Base-by-base conservation (phyloP, 2,329 filamentous ascomycete species). In the Hypoxylon sp. region DNA sequence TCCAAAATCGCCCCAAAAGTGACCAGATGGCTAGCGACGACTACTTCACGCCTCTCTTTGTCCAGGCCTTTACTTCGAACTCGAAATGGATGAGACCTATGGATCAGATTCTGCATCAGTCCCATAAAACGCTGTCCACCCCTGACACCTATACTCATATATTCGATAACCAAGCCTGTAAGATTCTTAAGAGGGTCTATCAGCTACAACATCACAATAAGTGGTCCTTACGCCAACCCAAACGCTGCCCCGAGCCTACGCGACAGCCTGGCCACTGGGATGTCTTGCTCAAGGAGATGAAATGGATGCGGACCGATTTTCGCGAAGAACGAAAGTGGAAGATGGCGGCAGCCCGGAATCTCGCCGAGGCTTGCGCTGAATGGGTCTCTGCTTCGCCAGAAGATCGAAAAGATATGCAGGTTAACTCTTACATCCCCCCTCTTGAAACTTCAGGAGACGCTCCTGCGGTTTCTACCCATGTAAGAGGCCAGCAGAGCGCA, bases 271-370 rank as follows among this genome's bases (percentile, higher is more conserved):
- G 88, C 2, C 93, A 97, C 62, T 90, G 87, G 82, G 94, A 99
- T 72, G 81, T 93, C 42, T 71, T 97, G 46, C 75, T 99, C 21
- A 83, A 91, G 61, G 92, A 99, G 74, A 90, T 93, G 82, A 96
- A 92, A 70, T 97, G 93, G 93, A 95, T 99, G 90, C 84, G 92
- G 40, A 97, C 91, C 1, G 94, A 99, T 71, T 97, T 97, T 66
- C 83, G 89, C 41, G 90, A 97, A 71, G 94, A 97, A 70, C 79
- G 91, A 29, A 96, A 96, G 69, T 96, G 92, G 91, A 97, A 97
- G 73, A 86, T 84, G 66, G 83, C 88, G 2, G 82, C 88, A 25
- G 92, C 92, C 4, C 87, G 87, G 51, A 91, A 87, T 49, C 78
- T 96, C 52, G 94, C 91, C 1, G 78, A 86, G 63, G 89, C 88